These are phyloP conservation scores for Apium graveolens DNA, from an alignment of 129 eudicot species.

Conservation along the genomic window DNA sequence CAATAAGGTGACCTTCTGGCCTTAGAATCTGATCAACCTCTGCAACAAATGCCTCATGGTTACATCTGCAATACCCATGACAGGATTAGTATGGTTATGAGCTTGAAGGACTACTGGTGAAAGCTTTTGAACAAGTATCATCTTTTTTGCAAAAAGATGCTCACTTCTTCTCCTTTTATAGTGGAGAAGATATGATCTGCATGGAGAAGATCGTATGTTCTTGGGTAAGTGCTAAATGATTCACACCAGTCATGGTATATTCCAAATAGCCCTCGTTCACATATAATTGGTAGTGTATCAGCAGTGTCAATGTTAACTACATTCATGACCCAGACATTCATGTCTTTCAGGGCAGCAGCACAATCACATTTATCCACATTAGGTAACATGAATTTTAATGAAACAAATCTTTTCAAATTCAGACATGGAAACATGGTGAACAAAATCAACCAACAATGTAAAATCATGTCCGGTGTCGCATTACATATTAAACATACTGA, in stretches of 20 bases:
- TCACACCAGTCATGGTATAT: conserved; percentile 12
- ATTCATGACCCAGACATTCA: conserved; percentile 13
- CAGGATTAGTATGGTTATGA: not conserved
- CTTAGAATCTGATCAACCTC: conserved; percentile 8
- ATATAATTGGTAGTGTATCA: conserved; percentile 8
- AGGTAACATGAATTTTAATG: not conserved
- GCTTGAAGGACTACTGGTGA: not conserved
- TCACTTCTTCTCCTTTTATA: conserved; percentile 5
- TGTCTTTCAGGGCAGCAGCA: conserved; percentile 2
- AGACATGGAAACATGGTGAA: not conserved
- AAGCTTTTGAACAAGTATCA: not conserved
- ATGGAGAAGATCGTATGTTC: conserved; percentile 6
- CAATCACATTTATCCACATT: not conserved
- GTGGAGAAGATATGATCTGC: conserved; percentile 8
- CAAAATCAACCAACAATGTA: not conserved
- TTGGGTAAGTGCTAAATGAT: conserved; percentile 5
- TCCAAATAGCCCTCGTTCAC: conserved; percentile 6
- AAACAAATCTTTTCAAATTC: not conserved
- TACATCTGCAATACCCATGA: not conserved
- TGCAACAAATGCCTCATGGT: conserved; percentile 3
- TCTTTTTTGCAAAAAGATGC: not conserved
- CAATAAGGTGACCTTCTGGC: conserved; percentile 5
- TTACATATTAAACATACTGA: not conserved
- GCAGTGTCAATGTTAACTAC: conserved; percentile 4
- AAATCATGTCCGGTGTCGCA: not conserved